Evolutionary conservation across 2,329 filamentous ascomycete species (phyloP).

Genomic region (Penicillium corylophilum): DNA sequence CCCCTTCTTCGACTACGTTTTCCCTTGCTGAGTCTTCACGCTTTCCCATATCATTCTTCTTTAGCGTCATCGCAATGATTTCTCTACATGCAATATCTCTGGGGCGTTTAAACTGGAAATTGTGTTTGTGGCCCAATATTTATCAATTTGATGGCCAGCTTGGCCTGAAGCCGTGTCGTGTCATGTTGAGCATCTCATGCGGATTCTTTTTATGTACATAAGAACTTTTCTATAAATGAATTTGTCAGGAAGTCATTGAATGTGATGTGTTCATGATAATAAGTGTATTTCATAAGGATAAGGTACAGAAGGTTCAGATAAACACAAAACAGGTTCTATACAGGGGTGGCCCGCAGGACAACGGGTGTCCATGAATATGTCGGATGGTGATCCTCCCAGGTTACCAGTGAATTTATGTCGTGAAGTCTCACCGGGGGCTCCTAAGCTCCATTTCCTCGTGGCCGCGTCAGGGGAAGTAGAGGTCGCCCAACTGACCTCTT

Average conservation of each 20-base stretch:
- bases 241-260: background rate
- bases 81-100: background rate
- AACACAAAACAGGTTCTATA: background rate
- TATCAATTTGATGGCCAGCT: conserved; percentile 1
- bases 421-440: background rate
- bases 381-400: background rate
- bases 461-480: conserved; percentile 22
- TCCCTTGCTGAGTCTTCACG: conserved; percentile 5
- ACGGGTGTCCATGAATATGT: background rate
- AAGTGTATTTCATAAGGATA: background rate
- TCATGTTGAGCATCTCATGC: background rate
- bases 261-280: background rate
- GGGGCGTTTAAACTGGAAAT: background rate
- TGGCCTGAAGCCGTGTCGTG: background rate
- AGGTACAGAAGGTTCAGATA: background rate
- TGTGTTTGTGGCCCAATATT: background rate
- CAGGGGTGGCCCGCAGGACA: background rate
- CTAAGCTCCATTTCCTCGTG: background rate
- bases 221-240: background rate
- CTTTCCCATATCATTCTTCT: background rate
- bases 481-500: conserved; percentile 24
- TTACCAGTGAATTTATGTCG: background rate
- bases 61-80: background rate
- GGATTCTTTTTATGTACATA: conserved; percentile 5
- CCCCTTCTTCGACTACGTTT: background rate